Base-by-base conservation (phyloP, 768 basidiomycete genomes). In the Pulveroboletus sp. region DNA sequence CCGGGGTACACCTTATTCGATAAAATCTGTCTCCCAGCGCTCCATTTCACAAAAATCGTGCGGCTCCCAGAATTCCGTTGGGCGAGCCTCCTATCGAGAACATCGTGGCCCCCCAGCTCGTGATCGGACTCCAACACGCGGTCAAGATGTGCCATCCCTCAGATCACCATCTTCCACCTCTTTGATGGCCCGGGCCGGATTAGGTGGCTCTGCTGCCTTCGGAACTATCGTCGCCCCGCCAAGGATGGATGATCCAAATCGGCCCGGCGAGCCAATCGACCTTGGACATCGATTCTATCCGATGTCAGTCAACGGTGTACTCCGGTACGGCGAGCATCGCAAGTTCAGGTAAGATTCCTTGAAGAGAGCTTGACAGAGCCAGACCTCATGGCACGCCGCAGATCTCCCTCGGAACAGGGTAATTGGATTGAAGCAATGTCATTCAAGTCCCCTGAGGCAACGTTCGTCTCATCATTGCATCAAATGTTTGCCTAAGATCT, bases 41-140 rank as follows among this genome's bases (percentile, higher is more conserved):
- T 58, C 62, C 2, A 5, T 36, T 20, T 58, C 63, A 9, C 53
- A 27, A 27, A 48, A 16, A 6, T 64, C 64, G 5, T 27, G 0
- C 14, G 34, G 33, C 40, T 57, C 60, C 50, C 33, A 31, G 44
- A 43, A 23, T n/a, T 62, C 64, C 4, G 19, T 20, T 17, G 65
- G 62, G 10, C 58, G 60, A 33, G 41, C 50, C 1, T 60, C 63
- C 12, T 61, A 61, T 43, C 60, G 58, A 36, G 49, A 37, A 12
- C 47, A 65, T 41, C 55, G 3, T 19, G 65, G 58, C 6, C 49
- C 55, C 8, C 32, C 45, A 29, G 43, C 58, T 23, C 55, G 44
- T 17, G 21, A 21, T 35, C 56, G 52, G 21, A 55, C 49, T 1
- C 57, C 62, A 17, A 38, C 16, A 4, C 23, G 17, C 5, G 35